Evolutionary conservation across 352 stramenopile genomes (phyloP), one percentile per base, ranked within the genome.

Genomic region (Phytophthora uliginosa): DNA sequence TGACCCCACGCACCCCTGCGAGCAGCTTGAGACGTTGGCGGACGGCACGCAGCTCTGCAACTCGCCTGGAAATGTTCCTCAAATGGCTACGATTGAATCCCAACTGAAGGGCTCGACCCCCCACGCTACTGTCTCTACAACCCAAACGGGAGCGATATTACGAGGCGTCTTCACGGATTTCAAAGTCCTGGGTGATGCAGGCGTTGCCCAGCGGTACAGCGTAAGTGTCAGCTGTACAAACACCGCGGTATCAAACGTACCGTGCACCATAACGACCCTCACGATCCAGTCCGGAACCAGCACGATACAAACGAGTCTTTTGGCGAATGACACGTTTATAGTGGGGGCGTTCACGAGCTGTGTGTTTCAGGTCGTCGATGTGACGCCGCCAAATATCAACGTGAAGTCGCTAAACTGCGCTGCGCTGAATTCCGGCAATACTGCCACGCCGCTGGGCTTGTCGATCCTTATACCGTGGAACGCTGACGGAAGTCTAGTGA

Each of bases 61-160:
- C 66, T 86, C 95, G 2, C 95, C 96, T 2, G 96, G 97, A 26
- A 81, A 99, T 76, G 86, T 99, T 0, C 96, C 95, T 20, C 89
- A 90, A 28, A 85, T 99, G 83, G 66, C 67, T 28, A 75, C 80
- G 13, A 42, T 69, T 18, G 63, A 8, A 1, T 61, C 66, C 1
- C 63, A 47, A 4, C 56, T 93, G 15, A 68, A 42, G 1, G 89
- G 87, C 17, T 76, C 78, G 0, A 85, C 64, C 15, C 68, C 84
- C 0, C 36, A 31, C 6, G 74, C 65, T 0, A 59, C 50, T 6
- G 83, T 87, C 5, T 61, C 22, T 7, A 63, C 67, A 13, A 47
- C 79, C 1, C 76, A 88, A 42, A 70, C 89, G 59, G 95, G 95
- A 0, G 65, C 88, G 51, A 89, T 99, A 48, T 78, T 98, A 26